phyloP scores from a whole-genome alignment of 441 rosid genomes.

The Jatropha podagrica region DNA sequence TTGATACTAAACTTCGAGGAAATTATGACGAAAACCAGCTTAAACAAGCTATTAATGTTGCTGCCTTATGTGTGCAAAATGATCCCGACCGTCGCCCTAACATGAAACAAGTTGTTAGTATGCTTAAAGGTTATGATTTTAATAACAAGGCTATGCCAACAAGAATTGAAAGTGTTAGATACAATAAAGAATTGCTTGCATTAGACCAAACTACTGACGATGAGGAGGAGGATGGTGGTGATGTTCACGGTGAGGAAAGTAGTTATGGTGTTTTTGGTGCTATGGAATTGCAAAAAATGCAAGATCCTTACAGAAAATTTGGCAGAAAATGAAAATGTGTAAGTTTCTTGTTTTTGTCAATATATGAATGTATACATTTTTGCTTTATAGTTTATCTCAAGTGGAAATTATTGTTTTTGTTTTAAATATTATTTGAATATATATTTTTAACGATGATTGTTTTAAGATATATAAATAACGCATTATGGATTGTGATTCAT shows the following conservation, averaged over 20 bases:
- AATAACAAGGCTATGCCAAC: conserved; percentile 27
- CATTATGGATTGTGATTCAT: too few species aligned
- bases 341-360: too few species aligned
- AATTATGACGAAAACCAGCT: conserved; percentile 56
- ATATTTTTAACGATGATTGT: too few species aligned
- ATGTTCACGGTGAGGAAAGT: conserved; percentile 29
- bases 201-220: conserved; percentile 48
- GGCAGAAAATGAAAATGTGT: conserved; percentile 20
- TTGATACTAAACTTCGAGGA: conserved; percentile 60
- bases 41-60: conserved; percentile 46
- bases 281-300: conserved; percentile 42
- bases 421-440: too few species aligned
- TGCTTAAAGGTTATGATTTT: conserved; percentile 49
- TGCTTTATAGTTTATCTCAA: too few species aligned
- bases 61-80: conserved; percentile 52
- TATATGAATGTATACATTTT: too few species aligned
- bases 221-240: conserved; percentile 13
- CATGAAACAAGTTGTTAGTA: conserved; percentile 55
- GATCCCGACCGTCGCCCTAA: conserved; percentile 54
- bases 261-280: conserved; percentile 53
- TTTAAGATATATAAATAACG: too few species aligned
- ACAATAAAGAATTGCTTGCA: conserved; percentile 47
- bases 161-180: conserved; percentile 48
- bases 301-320: conserved; percentile 34
- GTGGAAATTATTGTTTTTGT: too few species aligned